Conservation (phyloP, 2,329 filamentous ascomycete species). For the Leptographium procerum region DNA sequence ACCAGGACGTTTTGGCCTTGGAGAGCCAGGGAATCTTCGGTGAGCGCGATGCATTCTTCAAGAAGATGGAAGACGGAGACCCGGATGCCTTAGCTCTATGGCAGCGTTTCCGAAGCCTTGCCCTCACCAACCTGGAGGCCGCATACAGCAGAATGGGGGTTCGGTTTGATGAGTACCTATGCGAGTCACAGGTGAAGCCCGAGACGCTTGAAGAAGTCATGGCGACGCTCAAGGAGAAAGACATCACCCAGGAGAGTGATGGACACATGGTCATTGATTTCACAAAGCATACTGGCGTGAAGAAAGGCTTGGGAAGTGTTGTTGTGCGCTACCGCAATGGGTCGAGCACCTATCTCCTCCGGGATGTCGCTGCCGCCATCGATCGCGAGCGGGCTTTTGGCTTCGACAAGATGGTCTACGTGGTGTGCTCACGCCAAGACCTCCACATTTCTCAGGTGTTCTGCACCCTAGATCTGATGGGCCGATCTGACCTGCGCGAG, state of each 20-base stretch:
- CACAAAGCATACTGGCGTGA: slow-evolving; percentile 48
- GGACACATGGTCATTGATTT: slow-evolving; percentile 60
- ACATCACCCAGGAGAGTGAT: slow-evolving; percentile 51
- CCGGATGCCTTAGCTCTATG: slow-evolving; percentile 43
- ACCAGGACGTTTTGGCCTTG: slow-evolving; percentile 32
- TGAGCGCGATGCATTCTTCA: slow-evolving; percentile 50
- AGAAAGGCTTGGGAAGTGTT: slow-evolving; percentile 52
- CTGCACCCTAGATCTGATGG: slow-evolving; percentile 25
- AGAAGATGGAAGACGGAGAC: slow-evolving; percentile 49
- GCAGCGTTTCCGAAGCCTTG: slow-evolving; percentile 46
- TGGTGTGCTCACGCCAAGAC: slow-evolving; percentile 25
- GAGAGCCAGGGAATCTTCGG: slow-evolving; percentile 32
- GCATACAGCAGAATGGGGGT: slow-evolving; percentile 52
- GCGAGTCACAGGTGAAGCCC: slow-evolving; percentile 47
- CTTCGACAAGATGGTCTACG: slow-evolving; percentile 29
- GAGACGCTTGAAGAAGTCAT: slow-evolving; percentile 49
- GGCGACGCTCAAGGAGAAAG: slow-evolving; percentile 43
- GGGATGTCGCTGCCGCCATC: slow-evolving; percentile 55
- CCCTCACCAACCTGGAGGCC: slow-evolving; percentile 44
- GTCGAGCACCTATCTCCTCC: slow-evolving; percentile 55
- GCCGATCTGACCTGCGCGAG: slow-evolving; percentile 18
- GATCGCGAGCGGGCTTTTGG: slow-evolving; percentile 44
- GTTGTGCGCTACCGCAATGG: slow-evolving; percentile 53
- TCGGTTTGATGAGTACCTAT: slow-evolving; percentile 52
- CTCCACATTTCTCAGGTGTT: slow-evolving; percentile 22